Evolutionary conservation across 129 eudicot genomes (phyloP).

Genomic region (Flaveria brownii): DNA sequence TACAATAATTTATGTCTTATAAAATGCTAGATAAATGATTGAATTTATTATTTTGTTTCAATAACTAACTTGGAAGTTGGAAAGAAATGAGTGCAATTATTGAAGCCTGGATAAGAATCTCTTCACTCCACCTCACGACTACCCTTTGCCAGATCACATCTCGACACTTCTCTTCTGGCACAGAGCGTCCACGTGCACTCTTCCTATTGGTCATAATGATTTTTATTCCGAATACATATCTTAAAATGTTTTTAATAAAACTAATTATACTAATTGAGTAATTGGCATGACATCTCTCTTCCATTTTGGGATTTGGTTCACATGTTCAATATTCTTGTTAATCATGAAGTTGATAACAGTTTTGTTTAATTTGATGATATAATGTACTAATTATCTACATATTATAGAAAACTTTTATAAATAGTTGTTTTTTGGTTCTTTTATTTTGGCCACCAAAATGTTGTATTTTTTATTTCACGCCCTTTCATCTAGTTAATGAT

Average conservation of each 20-base stretch:
- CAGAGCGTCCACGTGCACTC: conserved; percentile 3
- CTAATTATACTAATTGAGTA: neutral
- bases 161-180: conserved; percentile 29
- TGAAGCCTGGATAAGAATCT: conserved; percentile 32
- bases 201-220: conserved; percentile 21
- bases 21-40: conserved; percentile 3
- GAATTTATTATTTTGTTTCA: neutral
- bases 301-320: conserved; percentile 20
- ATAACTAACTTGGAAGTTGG: neutral
- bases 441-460: too few species aligned
- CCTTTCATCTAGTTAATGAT: too few species aligned
- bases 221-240: conserved; percentile 7
- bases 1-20: neutral
- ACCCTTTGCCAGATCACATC: conserved; percentile 30
- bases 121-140: conserved; percentile 34
- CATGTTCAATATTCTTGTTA: neutral
- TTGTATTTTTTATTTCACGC: too few species aligned
- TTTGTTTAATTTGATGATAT: too few species aligned
- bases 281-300: neutral
- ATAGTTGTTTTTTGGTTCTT: too few species aligned
- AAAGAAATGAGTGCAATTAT: conserved; percentile 27
- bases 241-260: neutral
- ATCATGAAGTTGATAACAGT: neutral
- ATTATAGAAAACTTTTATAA: too few species aligned
- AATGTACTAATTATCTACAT: too few species aligned